These are phyloP conservation scores for Solanum sitiens DNA, from an alignment of 257 asterid genomes.

Conservation along the genomic window DNA sequence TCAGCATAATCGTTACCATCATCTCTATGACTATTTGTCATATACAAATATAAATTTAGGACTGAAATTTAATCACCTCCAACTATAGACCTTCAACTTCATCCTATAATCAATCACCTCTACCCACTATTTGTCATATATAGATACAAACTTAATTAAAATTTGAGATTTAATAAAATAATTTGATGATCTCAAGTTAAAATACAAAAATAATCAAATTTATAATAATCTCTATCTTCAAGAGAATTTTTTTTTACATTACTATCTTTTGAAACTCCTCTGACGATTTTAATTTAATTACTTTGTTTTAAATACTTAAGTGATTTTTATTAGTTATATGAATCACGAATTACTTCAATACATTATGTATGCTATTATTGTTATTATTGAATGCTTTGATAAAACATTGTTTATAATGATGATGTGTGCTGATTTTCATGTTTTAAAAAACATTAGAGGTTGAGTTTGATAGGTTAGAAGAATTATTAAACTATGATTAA, in stretches of 20 bases:
- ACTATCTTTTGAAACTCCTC: not conserved
- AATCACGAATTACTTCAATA: no score
- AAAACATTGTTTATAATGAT: not conserved
- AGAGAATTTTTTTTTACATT: not conserved
- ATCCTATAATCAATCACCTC: no score
- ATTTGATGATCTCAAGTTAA: not conserved
- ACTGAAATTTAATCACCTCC: not conserved
- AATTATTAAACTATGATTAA: no score
- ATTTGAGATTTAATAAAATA: not conserved
- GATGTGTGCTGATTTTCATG: not conserved
- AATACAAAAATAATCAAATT: not conserved
- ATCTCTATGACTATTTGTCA: not conserved
- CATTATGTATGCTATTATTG: not conserved
- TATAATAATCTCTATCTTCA: not conserved
- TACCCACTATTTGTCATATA: not conserved
- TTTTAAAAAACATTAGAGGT: not conserved
- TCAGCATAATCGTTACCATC: not conserved
- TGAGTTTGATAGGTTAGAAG: not conserved
- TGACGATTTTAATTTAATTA: no score
- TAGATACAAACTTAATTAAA: not conserved
- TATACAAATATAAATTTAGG: no score
- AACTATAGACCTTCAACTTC: not conserved
- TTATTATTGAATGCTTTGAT: not conserved
- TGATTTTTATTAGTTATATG: no score
- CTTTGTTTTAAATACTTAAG: not conserved